These are phyloP conservation scores for Kazachstania sp. DNA, from an alignment of 1,139 yeast genomes.

Conservation along the genomic window DNA sequence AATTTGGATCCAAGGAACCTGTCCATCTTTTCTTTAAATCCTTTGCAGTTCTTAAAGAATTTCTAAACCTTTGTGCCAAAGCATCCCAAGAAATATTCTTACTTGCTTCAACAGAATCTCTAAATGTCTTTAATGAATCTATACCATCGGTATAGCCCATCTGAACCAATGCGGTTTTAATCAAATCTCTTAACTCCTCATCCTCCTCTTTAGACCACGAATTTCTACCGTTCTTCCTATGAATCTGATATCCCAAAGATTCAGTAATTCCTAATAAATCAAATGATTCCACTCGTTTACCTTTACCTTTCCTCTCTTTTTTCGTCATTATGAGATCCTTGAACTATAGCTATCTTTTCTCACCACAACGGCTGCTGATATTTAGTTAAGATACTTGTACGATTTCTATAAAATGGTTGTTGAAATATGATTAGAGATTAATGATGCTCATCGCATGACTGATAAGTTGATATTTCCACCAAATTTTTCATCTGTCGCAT, in stretches of 20 bases:
- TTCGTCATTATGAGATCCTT: neutral
- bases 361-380: no score
- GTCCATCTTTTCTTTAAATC: conserved; percentile 72
- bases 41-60: conserved; percentile 48
- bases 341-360: neutral
- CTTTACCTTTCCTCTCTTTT: conserved; percentile 13
- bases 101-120: conserved; percentile 25
- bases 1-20: conserved; percentile 71
- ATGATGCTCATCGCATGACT: neutral
- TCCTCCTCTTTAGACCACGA: conserved; percentile 70
- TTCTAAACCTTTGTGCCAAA: conserved; percentile 38
- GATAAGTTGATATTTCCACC: neutral
- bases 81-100: conserved; percentile 50
- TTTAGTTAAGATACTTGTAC: no score
- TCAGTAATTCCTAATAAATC: conserved; percentile 65
- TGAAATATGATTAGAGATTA: no score
- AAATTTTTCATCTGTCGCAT: neutral
- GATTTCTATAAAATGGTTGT: no score
- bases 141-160: conserved; percentile 31
- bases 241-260: conserved; percentile 68
- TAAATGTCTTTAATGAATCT: conserved; percentile 23
- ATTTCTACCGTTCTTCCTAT: conserved; percentile 51
- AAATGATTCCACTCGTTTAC: conserved; percentile 31
- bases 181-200: conserved; percentile 35
- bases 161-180: conserved; percentile 31